These are phyloP conservation scores for Solanum hybrid DNA, from an alignment of 305 asterid species.

Conservation along the genomic window DNA sequence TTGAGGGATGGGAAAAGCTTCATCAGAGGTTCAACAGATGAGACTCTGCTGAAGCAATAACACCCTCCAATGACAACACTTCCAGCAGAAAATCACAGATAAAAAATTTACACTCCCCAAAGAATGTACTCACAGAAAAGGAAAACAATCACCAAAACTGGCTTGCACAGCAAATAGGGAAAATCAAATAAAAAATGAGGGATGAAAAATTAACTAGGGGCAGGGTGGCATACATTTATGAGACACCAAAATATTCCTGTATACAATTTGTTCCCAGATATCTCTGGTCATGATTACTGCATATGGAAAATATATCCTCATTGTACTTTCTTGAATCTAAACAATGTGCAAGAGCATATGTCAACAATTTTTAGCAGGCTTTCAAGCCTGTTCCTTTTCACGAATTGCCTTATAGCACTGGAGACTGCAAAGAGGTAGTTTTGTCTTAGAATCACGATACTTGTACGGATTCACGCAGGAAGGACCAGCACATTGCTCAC, in stretches of 20 bases:
- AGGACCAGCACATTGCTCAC: slow-evolving; percentile 88
- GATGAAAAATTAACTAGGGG: background rate
- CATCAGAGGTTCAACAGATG: background rate
- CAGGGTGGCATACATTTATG: background rate
- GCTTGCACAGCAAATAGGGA: background rate
- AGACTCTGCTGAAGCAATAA: background rate
- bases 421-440: slow-evolving; percentile 93
- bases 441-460: slow-evolving; percentile 87
- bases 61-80: background rate
- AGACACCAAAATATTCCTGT: background rate
- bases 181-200: background rate
- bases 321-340: background rate
- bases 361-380: slow-evolving; percentile 22
- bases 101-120: background rate
- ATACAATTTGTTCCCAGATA: slow-evolving; percentile 3
- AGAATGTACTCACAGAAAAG: background rate
- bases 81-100: background rate
- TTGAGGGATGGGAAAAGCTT: background rate
- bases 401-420: slow-evolving; percentile 81
- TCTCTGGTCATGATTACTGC: background rate
- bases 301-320: background rate
- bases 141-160: background rate
- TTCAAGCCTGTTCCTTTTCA: slow-evolving; percentile 23
- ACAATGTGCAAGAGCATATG: background rate
- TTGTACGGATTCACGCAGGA: slow-evolving; percentile 66